These are phyloP conservation scores for Tricholoma matsutake DNA, from an alignment of 768 basidiomycete species.

Conservation along the genomic window DNA sequence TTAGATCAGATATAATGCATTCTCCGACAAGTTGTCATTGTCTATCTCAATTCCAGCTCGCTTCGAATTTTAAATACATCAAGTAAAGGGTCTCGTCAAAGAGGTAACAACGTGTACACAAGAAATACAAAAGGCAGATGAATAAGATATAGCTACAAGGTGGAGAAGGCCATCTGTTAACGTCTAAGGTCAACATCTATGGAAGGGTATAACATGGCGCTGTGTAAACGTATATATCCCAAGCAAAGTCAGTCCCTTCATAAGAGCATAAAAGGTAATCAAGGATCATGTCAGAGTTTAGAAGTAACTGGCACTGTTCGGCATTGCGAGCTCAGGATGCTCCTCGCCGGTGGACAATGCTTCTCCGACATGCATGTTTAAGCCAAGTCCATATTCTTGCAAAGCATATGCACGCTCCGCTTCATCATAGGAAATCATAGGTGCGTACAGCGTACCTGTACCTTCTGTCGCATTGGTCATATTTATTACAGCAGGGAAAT, in stretches of 20 bases:
- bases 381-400: constrained; percentile 5
- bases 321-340: constrained; percentile 18
- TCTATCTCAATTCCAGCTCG: background rate
- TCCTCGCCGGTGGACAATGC: constrained; percentile 13
- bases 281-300: constrained; percentile 12
- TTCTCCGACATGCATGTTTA: constrained; percentile 4
- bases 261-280: constrained; percentile 5
- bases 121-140: constrained; percentile 1
- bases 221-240: constrained; percentile 4
- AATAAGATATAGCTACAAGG: constrained; percentile 7
- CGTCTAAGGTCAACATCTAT: background rate
- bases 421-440: background rate
- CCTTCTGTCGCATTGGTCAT: constrained; percentile 1
- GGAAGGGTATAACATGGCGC: constrained; percentile 5
- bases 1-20: background rate
- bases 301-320: constrained; percentile 27
- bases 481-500: background rate
- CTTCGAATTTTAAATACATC: background rate
- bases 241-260: constrained; percentile 4
- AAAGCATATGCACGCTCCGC: background rate
- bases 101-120: background rate
- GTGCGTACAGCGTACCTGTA: constrained; percentile 7
- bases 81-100: background rate
- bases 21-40: background rate
- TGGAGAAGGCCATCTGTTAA: constrained; percentile 1